Evolutionary conservation across 305 asterid species (phyloP).

Genomic region (Plantago rigida): DNA sequence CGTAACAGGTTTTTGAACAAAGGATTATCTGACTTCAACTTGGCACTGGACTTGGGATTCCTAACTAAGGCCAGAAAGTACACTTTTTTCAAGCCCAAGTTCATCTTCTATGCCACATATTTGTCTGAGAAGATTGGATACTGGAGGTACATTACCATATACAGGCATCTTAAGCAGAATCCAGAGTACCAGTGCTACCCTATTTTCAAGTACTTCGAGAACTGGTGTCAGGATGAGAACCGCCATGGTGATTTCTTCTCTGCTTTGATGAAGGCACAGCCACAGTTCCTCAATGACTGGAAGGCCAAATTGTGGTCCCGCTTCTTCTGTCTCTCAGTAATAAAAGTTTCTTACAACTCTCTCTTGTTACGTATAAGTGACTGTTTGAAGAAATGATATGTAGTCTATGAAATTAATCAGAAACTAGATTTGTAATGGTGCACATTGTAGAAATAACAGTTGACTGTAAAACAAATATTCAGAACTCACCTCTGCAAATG

Average conservation of each 20-base stretch:
- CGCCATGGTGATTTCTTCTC: conserved; percentile 99
- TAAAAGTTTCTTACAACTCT: neutral
- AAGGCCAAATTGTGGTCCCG: conserved; percentile 98
- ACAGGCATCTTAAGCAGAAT: conserved; percentile 84
- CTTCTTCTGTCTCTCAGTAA: conserved; percentile 95
- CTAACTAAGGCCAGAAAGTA: conserved; percentile 91
- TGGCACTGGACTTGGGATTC: conserved; percentile 96
- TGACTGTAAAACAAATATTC: neutral
- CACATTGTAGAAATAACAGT: neutral
- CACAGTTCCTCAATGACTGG: conserved; percentile 99
- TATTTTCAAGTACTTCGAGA: conserved; percentile 95
- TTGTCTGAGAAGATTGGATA: conserved; percentile 97
- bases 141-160: conserved; percentile 97
- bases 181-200: conserved; percentile 94
- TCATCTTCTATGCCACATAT: conserved; percentile 92
- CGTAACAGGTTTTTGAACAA: conserved; percentile 42
- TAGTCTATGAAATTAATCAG: neutral
- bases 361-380: too few species aligned
- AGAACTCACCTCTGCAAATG: neutral
- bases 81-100: conserved; percentile 97
- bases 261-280: conserved; percentile 98
- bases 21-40: conserved; percentile 58
- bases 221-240: conserved; percentile 99
- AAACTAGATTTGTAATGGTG: neutral
- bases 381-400: too few species aligned